Evolutionary conservation across 352 stramenopile species (phyloP).

Genomic region (Phytophthora rubi): DNA sequence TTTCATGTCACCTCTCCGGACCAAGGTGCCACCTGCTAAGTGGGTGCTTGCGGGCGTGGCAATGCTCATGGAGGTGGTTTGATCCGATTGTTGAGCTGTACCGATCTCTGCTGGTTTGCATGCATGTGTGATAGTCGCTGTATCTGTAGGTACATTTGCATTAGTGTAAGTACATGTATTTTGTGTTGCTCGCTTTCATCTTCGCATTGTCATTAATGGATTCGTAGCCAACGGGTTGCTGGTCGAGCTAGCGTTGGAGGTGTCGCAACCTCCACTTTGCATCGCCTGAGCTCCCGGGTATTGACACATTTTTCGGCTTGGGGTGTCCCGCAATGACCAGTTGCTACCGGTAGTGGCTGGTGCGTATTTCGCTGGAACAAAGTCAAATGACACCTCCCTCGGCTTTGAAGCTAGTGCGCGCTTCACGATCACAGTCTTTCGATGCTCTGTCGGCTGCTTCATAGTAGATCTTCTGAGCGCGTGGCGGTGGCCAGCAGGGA

Average conservation of each 20-base stretch:
- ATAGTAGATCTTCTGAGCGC: not conserved
- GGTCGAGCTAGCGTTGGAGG: slow-evolving; percentile 58
- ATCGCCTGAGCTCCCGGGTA: slow-evolving; percentile 27
- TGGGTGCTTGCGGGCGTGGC: slow-evolving; percentile 92
- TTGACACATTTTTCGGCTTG: slow-evolving; percentile 4
- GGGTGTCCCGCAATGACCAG: not conserved
- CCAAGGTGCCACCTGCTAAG: slow-evolving; percentile 87
- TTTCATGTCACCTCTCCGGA: slow-evolving; percentile 88
- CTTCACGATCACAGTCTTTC: slow-evolving; percentile 10
- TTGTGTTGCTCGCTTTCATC: slow-evolving; percentile 7
- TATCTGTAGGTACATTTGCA: not conserved
- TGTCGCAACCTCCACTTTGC: slow-evolving; percentile 32
- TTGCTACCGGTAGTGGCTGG: not conserved
- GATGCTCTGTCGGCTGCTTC: not conserved
- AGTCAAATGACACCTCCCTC: slow-evolving; percentile 4
- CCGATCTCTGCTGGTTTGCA: not conserved
- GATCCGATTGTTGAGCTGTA: not conserved
- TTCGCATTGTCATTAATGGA: slow-evolving; percentile 46
- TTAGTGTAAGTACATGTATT: not conserved
- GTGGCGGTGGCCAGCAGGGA: not conserved
- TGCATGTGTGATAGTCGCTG: not conserved
- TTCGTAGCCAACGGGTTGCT: slow-evolving; percentile 61
- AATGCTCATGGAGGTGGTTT: slow-evolving; percentile 91
- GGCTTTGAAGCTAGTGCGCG: slow-evolving; percentile 2
- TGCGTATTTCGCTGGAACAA: slow-evolving; percentile 6